Percentiles rank a stretch among this genome's conserved stretches.
phyloP scores from a whole-genome alignment of 805 yeast genomes.

The Crinitomyces ghanaensis region DNA sequence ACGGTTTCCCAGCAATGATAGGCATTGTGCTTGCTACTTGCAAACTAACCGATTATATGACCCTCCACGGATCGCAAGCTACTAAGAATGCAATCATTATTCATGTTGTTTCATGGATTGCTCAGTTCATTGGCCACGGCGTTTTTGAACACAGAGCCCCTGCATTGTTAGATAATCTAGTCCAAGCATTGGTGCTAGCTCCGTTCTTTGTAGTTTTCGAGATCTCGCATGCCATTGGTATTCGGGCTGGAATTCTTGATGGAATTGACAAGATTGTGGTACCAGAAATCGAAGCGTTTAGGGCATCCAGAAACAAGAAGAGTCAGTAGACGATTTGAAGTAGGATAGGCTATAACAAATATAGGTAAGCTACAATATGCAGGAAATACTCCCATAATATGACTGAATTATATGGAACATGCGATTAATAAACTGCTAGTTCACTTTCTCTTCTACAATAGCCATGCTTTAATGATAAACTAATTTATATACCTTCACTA shows the following conservation, averaged over 20 bases:
- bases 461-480: constrained; percentile 3
- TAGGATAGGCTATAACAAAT: too few species aligned
- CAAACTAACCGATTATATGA: constrained; percentile 19
- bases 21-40: constrained; percentile 25
- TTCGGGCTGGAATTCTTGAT: constrained; percentile 38
- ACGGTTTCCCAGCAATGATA: constrained; percentile 37
- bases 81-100: constrained; percentile 25
- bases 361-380: neutral
- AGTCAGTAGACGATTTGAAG: neutral
- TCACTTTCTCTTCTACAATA: constrained; percentile 1
- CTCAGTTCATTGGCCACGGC: constrained; percentile 84
- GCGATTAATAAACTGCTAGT: neutral
- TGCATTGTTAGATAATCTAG: constrained; percentile 68
- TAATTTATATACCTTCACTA: too few species aligned
- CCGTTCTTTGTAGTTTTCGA: constrained; percentile 85
- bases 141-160: constrained; percentile 74
- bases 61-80: constrained; percentile 22
- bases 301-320: constrained; percentile 4
- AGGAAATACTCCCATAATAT: too few species aligned
- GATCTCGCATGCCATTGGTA: constrained; percentile 57
- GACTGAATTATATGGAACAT: neutral
- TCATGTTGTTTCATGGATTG: constrained; percentile 57
- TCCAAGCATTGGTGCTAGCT: constrained; percentile 81
- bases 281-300: constrained; percentile 10
- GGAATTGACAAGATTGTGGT: constrained; percentile 35